Evolutionary conservation across 1,139 yeast species (phyloP).

Genomic region (Scheffersomyces quercinus): DNA sequence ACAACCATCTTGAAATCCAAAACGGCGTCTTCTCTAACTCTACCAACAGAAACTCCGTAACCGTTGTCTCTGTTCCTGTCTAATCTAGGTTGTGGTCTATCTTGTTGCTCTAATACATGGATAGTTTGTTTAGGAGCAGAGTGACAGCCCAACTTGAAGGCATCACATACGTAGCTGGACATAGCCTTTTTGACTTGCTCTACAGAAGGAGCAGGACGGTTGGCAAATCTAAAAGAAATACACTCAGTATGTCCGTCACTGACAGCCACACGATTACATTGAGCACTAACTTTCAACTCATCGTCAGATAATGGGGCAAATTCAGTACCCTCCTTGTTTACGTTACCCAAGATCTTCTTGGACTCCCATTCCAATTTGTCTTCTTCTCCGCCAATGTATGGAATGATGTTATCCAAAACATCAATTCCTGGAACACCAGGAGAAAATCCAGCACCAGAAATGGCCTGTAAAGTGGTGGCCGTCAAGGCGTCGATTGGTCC

Average conservation of each 20-base stretch:
- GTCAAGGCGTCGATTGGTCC: conserved; percentile 89
- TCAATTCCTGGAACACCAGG: conserved; percentile 98
- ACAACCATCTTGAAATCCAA: conserved; percentile 95
- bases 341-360: conserved; percentile 79
- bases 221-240: conserved; percentile 79
- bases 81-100: conserved; percentile 97
- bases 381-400: conserved; percentile 95
- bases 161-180: conserved; percentile 81
- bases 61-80: conserved; percentile 97
- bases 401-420: conserved; percentile 89
- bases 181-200: conserved; percentile 75
- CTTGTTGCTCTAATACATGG: conserved; percentile 85
- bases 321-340: conserved; percentile 54
- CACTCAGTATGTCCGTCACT: conserved; percentile 98
- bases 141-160: conserved; percentile 71
- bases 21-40: conserved; percentile 90
- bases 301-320: conserved; percentile 65
- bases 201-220: conserved; percentile 80
- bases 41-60: conserved; percentile 92
- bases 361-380: conserved; percentile 99
- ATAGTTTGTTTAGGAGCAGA: conserved; percentile 94
- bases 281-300: conserved; percentile 87
- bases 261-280: conserved; percentile 95
- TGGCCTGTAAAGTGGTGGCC: conserved; percentile 93
- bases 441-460: conserved; percentile 97